These are phyloP conservation scores for Acidiella bohemica DNA, from an alignment of 495 filamentous ascomycete genomes.

Conservation along the genomic window DNA sequence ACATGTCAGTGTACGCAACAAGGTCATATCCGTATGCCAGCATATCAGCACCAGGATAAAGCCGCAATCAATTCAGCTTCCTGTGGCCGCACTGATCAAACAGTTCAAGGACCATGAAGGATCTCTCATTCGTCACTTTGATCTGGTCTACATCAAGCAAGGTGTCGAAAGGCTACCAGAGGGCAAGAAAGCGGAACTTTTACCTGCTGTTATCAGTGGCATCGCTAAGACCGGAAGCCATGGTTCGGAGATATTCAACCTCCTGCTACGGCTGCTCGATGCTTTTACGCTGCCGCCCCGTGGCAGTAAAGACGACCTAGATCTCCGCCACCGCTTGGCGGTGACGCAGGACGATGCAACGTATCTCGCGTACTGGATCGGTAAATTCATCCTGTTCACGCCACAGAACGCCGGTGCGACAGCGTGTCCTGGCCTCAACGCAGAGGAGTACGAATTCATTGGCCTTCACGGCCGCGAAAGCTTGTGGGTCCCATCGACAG, in stretches of 20 bases:
- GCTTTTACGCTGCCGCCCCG: constrained; percentile 58
- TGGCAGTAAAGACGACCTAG: constrained; percentile 62
- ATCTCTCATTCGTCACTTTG: constrained; percentile 71
- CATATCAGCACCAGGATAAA: constrained; percentile 66
- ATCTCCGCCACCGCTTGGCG: constrained; percentile 49
- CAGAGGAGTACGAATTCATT: constrained; percentile 62
- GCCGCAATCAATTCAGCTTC: constrained; percentile 58
- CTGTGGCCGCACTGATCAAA: constrained; percentile 66
- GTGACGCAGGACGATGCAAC: constrained; percentile 56
- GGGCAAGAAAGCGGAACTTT: constrained; percentile 51
- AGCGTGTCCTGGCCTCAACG: constrained; percentile 54
- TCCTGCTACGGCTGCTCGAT: constrained; percentile 61
- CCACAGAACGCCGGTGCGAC: constrained; percentile 16
- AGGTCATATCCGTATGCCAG: constrained; percentile 64
- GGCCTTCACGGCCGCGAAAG: constrained; percentile 50
- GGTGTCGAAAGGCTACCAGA: constrained; percentile 54
- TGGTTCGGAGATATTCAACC: constrained; percentile 63
- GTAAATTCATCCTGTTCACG: constrained; percentile 59
- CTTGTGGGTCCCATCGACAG: constrained; percentile 49
- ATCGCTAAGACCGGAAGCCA: constrained; percentile 49
- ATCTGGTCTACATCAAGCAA: constrained; percentile 78
- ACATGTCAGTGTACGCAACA: constrained; percentile 66
- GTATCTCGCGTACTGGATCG: constrained; percentile 66
- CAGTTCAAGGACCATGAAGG: constrained; percentile 72
- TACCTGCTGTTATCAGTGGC: constrained; percentile 58